A percentile compares a stretch with the other conserved stretches of the same genome.
Evolutionary conservation across 225 moss, liverwort and hornwort genomes (phyloP).

Genomic region (Physcomitrium patens): DNA sequence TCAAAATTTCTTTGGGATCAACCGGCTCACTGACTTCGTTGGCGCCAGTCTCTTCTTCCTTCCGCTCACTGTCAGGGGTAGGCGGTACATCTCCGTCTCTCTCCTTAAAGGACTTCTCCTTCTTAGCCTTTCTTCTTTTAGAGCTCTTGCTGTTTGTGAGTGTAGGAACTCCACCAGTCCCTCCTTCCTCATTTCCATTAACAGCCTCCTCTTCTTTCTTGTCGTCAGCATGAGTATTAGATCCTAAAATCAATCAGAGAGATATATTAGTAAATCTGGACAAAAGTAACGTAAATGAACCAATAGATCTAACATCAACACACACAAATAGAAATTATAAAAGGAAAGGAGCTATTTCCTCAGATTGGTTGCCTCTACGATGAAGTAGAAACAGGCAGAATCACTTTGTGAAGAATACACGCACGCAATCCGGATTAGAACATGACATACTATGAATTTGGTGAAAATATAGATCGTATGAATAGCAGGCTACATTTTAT

Average conservation of each 20-base stretch:
- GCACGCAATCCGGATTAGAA: too few species aligned
- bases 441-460: too few species aligned
- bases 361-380: too few species aligned
- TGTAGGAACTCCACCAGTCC: constrained; percentile 11
- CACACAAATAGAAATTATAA: too few species aligned
- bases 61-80: constrained; percentile 18
- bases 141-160: constrained; percentile 33
- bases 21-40: constrained; percentile 19
- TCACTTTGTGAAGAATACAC: too few species aligned
- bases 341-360: too few species aligned
- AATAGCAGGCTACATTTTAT: too few species aligned
- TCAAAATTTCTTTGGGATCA: constrained; percentile 39
- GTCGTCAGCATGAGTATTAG: neutral
- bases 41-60: constrained; percentile 10
- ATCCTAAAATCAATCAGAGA: neutral
- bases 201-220: constrained; percentile 17
- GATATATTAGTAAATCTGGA: neutral
- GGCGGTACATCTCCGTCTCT: constrained; percentile 27
- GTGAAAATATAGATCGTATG: too few species aligned
- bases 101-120: constrained; percentile 37
- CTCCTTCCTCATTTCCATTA: constrained; percentile 22
- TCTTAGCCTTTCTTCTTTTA: constrained; percentile 38
- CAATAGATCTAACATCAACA: too few species aligned
- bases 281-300: neutral
- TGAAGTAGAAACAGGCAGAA: too few species aligned